Percentiles rank a stretch among this genome's conserved stretches.
These are phyloP conservation scores for Pleurotus salmoneostramineus DNA, from an alignment of 768 basidiomycete species.

Conservation along the genomic window DNA sequence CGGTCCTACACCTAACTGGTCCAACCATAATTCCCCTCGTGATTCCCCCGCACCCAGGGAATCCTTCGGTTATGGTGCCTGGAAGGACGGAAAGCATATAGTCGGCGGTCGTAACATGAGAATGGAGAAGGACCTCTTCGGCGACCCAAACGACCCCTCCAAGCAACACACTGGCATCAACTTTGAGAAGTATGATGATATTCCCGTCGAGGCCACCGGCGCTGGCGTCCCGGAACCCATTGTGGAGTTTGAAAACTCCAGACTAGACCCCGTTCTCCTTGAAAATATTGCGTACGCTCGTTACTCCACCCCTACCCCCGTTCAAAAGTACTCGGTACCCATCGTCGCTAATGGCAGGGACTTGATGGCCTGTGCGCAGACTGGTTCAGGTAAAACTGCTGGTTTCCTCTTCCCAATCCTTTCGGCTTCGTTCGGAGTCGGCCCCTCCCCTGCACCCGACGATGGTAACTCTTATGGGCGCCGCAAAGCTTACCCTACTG, in stretches of 20 bases:
- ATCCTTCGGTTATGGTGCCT: slow-evolving; percentile 61
- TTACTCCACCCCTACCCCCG: slow-evolving; percentile 95
- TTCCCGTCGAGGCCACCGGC: slow-evolving; percentile 98
- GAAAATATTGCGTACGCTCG: slow-evolving; percentile 93
- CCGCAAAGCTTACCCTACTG: slow-evolving; percentile 94
- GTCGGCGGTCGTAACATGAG: slow-evolving; percentile 81
- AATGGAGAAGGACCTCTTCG: slow-evolving; percentile 95
- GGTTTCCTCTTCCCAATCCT: slow-evolving; percentile 99
- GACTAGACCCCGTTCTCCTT: slow-evolving; percentile 88
- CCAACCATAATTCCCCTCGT: slow-evolving; percentile 27
- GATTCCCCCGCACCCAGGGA: slow-evolving; percentile 45
- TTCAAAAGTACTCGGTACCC: slow-evolving; percentile 99
- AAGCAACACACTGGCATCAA: slow-evolving; percentile 98
- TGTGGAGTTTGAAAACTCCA: slow-evolving; percentile 79
- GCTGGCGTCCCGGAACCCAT: slow-evolving; percentile 96
- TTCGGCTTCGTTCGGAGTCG: slow-evolving; percentile 83
- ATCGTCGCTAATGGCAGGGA: slow-evolving; percentile 89
- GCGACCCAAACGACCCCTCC: slow-evolving; percentile 74
- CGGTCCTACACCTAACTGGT: slow-evolving; percentile 37
- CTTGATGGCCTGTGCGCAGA: slow-evolving; percentile 96
- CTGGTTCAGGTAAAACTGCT: slow-evolving; percentile 98
- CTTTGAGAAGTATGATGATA: slow-evolving; percentile 99
- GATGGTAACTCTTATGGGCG: slow-evolving; percentile 52
- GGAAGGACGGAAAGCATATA: slow-evolving; percentile 89
- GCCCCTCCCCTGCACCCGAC: slow-evolving; percentile 71